A percentile compares a stretch with the other conserved stretches of the same genome.
Evolutionary conservation across 2,329 filamentous ascomycete genomes (phyloP).

Genomic region (Ophiosphaerella narmari): DNA sequence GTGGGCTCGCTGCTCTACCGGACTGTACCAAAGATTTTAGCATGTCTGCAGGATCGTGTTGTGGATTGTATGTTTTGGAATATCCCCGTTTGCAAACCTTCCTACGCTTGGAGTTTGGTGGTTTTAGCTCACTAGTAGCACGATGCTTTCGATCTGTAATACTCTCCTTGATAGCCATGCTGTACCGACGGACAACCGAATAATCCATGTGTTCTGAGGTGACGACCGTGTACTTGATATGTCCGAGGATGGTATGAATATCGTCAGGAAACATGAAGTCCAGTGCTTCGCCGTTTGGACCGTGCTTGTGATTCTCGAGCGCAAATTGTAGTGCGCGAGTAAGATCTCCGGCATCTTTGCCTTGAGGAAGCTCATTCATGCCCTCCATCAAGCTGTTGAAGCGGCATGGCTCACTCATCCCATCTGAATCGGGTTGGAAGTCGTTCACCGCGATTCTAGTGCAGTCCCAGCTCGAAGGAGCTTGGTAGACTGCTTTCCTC

Average conservation of each 20-base stretch:
- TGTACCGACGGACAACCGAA: slow-evolving; percentile 1
- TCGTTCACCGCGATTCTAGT: slow-evolving; percentile 3
- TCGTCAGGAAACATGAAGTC: slow-evolving; percentile 27
- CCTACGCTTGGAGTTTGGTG: neutral
- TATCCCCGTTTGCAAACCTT: no score
- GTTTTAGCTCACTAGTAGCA: neutral
- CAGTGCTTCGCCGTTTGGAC: neutral
- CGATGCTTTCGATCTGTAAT: slow-evolving; percentile 1
- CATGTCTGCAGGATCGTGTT: no score
- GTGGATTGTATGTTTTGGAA: no score
- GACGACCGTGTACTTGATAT: slow-evolving; percentile 6
- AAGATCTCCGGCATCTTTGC: slow-evolving; percentile 27
- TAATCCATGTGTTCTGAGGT: slow-evolving; percentile 4
- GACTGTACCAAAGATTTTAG: no score
- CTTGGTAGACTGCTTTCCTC: slow-evolving; percentile 11
- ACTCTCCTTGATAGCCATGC: neutral
- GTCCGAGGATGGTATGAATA: slow-evolving; percentile 16
- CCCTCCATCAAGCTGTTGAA: slow-evolving; percentile 23
- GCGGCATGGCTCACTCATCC: slow-evolving; percentile 1
- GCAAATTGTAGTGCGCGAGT: slow-evolving; percentile 28
- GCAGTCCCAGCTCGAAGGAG: slow-evolving; percentile 12
- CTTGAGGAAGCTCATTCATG: slow-evolving; percentile 26
- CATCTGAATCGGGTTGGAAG: slow-evolving; percentile 11
- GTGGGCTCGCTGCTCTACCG: no score
- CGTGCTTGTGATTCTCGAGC: slow-evolving; percentile 7